phyloP scores from a whole-genome alignment of 345 rosid genomes.

The Eucalyptus regnans region DNA sequence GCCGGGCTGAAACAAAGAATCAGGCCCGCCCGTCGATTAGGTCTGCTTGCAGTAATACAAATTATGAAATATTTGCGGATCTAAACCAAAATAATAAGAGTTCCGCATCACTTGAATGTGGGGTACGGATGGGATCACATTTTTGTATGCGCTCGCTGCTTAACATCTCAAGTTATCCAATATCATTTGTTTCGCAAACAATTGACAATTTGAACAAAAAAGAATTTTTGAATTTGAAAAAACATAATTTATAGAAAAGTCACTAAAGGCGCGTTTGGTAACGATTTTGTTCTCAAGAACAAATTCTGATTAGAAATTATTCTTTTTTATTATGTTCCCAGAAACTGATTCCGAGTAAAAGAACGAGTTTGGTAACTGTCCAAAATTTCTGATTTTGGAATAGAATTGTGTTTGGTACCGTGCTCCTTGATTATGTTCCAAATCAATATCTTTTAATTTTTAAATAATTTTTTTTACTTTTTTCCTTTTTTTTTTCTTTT shows the following conservation, averaged over 20 bases:
- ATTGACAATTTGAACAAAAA: not conserved
- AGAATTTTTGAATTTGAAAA: not conserved
- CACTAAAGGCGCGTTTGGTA: no score
- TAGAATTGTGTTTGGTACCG: no score
- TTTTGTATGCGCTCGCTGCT: fast-evolving
- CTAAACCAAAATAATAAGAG: not conserved
- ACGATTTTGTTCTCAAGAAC: no score
- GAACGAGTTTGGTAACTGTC: no score
- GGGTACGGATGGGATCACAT: not conserved
- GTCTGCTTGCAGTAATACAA: not conserved
- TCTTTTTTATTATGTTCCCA: no score
- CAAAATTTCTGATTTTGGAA: no score
- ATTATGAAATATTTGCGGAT: not conserved
- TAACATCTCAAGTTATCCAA: not conserved
- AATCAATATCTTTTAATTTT: no score
- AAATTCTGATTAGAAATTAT: no score
- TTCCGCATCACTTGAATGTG: not conserved
- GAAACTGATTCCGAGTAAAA: no score
- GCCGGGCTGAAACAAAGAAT: not conserved
- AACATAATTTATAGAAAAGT: not conserved
- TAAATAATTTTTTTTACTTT: no score
- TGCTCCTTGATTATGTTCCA: no score
- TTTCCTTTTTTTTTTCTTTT: no score
- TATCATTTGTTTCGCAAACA: not conserved
- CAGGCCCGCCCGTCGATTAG: fast-evolving